Percentiles rank a stretch among this genome's conserved stretches.
Evolutionary conservation across 2,329 filamentous ascomycete genomes (phyloP).

Genomic region (Trichoderma atroviride): DNA sequence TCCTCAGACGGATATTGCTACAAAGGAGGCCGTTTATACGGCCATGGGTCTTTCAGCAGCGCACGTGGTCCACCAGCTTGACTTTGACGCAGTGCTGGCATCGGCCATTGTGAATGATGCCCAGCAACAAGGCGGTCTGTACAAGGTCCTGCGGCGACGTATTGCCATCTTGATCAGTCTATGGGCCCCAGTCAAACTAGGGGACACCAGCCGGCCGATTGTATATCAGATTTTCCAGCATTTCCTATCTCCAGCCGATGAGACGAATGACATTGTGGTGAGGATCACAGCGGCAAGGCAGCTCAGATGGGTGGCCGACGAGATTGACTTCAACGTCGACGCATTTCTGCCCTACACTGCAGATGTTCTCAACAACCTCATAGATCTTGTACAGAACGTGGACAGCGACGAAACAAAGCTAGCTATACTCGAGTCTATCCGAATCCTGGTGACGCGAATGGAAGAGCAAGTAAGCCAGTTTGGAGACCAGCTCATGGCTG

Average conservation of each 20-base stretch:
- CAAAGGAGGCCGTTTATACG: conserved; percentile 93
- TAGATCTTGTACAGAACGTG: conserved; percentile 77
- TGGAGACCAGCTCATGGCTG: conserved; percentile 78
- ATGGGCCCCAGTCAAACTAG: conserved; percentile 81
- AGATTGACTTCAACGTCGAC: conserved; percentile 77
- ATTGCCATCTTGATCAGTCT: conserved; percentile 87
- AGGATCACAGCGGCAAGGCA: conserved; percentile 87
- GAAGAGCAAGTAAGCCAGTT: conserved; percentile 70
- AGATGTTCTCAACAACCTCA: conserved; percentile 70
- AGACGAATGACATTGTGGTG: conserved; percentile 86
- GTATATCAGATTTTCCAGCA: conserved; percentile 90
- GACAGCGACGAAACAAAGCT: conserved; percentile 87
- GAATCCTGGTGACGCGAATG: conserved; percentile 77
- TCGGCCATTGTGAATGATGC: conserved; percentile 78
- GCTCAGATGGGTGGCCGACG: conserved; percentile 77
- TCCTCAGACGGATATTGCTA: conserved; percentile 67
- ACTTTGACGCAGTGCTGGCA: conserved; percentile 80
- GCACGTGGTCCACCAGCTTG: conserved; percentile 70
- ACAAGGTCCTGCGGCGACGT: conserved; percentile 82
- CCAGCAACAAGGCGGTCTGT: conserved; percentile 62
- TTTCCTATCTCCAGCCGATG: conserved; percentile 75
- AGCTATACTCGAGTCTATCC: conserved; percentile 83
- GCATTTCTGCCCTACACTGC: conserved; percentile 77
- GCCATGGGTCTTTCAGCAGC: conserved; percentile 85
- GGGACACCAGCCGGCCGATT: conserved; percentile 66